Evolutionary conservation across 768 basidiomycete genomes (phyloP).

Genomic region (Phaeolepiota aurea): DNA sequence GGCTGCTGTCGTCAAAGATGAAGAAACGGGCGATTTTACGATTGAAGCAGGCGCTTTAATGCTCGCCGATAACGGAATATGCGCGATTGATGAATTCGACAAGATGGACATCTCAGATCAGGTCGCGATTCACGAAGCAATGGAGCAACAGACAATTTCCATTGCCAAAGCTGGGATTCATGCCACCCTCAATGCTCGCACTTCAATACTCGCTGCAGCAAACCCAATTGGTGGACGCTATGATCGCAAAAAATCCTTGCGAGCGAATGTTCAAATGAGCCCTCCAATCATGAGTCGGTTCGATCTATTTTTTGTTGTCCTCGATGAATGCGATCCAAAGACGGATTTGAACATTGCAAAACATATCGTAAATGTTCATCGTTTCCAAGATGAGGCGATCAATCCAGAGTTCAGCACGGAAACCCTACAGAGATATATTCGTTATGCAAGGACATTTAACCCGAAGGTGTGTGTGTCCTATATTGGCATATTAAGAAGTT

Average conservation of each 20-base stretch:
- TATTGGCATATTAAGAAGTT: constrained; percentile 3
- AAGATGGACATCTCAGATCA: constrained; percentile 99
- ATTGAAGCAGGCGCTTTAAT: constrained; percentile 99
- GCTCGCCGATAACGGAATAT: constrained; percentile 99
- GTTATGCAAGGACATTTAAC: constrained; percentile 95
- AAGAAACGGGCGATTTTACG: constrained; percentile 98
- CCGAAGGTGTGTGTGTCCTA: constrained; percentile 62
- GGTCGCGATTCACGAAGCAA: constrained; percentile 98
- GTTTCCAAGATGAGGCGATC: constrained; percentile 91
- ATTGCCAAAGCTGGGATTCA: constrained; percentile 99
- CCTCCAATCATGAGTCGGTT: constrained; percentile 99
- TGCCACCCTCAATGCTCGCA: constrained; percentile 94
- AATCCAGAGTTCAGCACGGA: constrained; percentile 97
- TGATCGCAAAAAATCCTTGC: constrained; percentile 85
- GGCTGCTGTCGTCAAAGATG: constrained; percentile 96
- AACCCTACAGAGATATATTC: constrained; percentile 91
- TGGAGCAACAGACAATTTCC: constrained; percentile 99
- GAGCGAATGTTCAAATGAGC: constrained; percentile 94
- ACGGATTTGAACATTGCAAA: constrained; percentile 90
- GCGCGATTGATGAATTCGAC: constrained; percentile 99
- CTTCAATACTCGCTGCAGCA: constrained; percentile 94
- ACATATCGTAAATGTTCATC: constrained; percentile 97
- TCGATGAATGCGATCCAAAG: constrained; percentile 93
- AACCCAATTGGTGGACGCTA: constrained; percentile 97
- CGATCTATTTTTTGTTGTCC: constrained; percentile 95